Percentiles rank a stretch among this genome's conserved stretches.
phyloP scores from a whole-genome alignment of 2,329 filamentous ascomycete genomes.

The Curvularia sp. region DNA sequence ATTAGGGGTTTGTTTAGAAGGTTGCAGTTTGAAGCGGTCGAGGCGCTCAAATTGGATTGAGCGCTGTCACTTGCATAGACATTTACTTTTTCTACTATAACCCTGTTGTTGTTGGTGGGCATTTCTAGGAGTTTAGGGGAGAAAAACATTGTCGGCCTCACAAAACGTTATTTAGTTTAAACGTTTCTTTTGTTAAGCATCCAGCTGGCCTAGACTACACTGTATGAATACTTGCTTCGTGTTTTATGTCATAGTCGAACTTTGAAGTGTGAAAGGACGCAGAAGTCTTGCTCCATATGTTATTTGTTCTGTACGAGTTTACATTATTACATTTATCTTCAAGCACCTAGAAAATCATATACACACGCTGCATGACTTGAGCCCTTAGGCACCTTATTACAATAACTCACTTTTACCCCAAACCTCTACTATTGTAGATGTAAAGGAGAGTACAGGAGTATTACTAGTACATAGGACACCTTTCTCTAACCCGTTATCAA shows the following conservation, averaged over 20 bases:
- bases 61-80: background rate
- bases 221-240: background rate
- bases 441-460: too few relatives aligned
- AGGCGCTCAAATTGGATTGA: conserved; percentile 24
- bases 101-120: background rate
- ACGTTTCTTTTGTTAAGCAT: background rate
- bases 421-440: too few relatives aligned
- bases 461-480: too few relatives aligned
- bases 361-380: background rate
- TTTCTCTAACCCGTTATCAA: too few relatives aligned
- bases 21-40: conserved; percentile 35
- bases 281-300: background rate
- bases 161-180: background rate
- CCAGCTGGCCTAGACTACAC: background rate
- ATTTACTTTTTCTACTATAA: background rate
- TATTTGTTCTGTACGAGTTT: background rate
- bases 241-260: background rate
- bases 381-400: background rate
- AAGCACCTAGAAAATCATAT: background rate
- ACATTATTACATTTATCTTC: background rate
- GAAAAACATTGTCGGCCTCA: background rate
- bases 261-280: background rate
- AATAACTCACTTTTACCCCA: too few relatives aligned
- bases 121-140: conserved; percentile 5
- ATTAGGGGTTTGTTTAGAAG: conserved; percentile 34